These are phyloP conservation scores for Lepidium sativum DNA, from an alignment of 345 rosid genomes.

Conservation along the genomic window DNA sequence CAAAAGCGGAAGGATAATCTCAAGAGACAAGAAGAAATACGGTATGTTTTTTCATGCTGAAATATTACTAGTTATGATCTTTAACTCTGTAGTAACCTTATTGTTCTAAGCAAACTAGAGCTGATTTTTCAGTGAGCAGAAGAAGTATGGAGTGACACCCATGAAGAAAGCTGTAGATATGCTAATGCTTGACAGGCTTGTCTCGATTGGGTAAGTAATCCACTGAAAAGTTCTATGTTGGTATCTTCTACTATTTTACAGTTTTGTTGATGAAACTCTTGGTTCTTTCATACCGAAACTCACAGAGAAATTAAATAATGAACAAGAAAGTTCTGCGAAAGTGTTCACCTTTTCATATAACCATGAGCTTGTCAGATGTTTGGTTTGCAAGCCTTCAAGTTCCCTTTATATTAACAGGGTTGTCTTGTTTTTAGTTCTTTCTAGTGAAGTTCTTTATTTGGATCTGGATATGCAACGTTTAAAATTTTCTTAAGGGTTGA, in stretches of 20 bases:
- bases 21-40: constrained; percentile 46
- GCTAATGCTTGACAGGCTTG: constrained; percentile 48
- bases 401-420: background rate
- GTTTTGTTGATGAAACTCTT: background rate
- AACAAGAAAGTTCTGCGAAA: background rate
- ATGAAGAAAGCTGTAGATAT: constrained; percentile 76
- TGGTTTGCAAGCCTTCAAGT: background rate
- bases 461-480: background rate
- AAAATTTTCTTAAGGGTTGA: background rate
- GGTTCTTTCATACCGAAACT: too few relatives aligned
- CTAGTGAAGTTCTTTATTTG: background rate
- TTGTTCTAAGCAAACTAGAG: background rate
- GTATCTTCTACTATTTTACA: background rate
- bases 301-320: background rate
- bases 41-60: constrained; percentile 24
- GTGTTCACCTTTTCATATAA: background rate
- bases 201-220: constrained; percentile 61
- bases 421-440: background rate
- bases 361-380: background rate
- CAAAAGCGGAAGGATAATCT: constrained; percentile 46
- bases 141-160: constrained; percentile 71
- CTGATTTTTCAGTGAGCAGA: constrained; percentile 64
- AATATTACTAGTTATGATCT: background rate
- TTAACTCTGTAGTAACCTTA: background rate
- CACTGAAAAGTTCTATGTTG: too few relatives aligned